Conservation (phyloP, 805 yeast genomes). For the Hanseniaspora thailandica region DNA sequence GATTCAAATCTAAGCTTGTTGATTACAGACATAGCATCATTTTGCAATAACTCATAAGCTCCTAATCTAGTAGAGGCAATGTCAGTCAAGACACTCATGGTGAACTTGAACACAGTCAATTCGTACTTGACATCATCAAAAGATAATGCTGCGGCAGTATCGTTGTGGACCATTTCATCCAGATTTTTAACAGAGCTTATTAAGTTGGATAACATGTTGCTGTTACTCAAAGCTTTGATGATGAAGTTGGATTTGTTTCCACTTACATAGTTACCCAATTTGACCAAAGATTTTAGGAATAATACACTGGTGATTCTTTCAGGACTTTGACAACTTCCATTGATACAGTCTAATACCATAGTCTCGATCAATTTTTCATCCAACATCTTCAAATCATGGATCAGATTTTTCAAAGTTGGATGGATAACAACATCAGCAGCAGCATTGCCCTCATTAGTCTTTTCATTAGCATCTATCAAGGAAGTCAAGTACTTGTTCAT, state of each 20-base stretch:
- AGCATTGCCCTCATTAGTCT: neutral
- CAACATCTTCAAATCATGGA: conserved; percentile 43
- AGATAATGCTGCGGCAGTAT: conserved; percentile 26
- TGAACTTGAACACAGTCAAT: conserved; percentile 62
- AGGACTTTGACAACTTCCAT: conserved; percentile 54
- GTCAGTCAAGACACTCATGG: conserved; percentile 55
- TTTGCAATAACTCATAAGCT: conserved; percentile 61
- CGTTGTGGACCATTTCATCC: conserved; percentile 39
- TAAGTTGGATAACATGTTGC: conserved; percentile 53
- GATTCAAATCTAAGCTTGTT: conserved; percentile 44
- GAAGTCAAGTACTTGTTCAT: conserved; percentile 53
- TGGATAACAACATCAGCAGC: neutral
- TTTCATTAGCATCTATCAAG: conserved; percentile 28
- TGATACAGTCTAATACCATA: conserved; percentile 63
- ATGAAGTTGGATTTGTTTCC: conserved; percentile 41
- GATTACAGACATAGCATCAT: conserved; percentile 56
- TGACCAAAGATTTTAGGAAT: conserved; percentile 57
- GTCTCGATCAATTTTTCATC: conserved; percentile 53
- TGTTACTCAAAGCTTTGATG: conserved; percentile 47
- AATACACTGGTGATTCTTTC: conserved; percentile 64
- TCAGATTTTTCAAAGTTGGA: conserved; percentile 34
- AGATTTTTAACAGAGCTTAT: conserved; percentile 57
- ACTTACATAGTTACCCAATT: conserved; percentile 35
- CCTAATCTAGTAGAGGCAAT: conserved; percentile 70
- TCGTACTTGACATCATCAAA: conserved; percentile 55